Base-by-base conservation (phyloP, 306 rosid species). In the Leucaena leucocephala region DNA sequence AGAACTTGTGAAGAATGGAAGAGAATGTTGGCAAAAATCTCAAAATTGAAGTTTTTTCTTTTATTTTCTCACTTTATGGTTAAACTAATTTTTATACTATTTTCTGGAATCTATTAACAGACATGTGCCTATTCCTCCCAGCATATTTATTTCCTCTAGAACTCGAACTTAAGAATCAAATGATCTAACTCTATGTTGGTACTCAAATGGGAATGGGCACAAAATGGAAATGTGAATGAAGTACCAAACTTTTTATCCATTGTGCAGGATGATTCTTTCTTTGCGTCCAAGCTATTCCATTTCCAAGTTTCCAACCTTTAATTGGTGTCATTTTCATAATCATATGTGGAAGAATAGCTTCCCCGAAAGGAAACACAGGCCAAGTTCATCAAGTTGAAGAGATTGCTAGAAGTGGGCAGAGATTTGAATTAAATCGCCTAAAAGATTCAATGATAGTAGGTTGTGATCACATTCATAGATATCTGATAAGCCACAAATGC, bases 221-320 rank as follows among this genome's bases (percentile, higher is more conserved):
- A 33, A 33, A 61, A 12, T 12, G 17, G 39, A 61, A 61, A 12
- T 61, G 67, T 2, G 34, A 33, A 61, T 33, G 67, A 61, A 61
- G 17, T 5, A 13, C 67, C 40, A 61, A 14, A 61, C 67, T 11
- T 27, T 59, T 11, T 70, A 27, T 15, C 9, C 44, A 27, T 48
- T 27, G 27, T 15, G 44, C 42, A 9, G 1, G 59, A 71, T 17
- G 74, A 52, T 77, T 67, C 19, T 77, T 67, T 39, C 76, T 68
- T 55, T 68, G 21, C 68, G 36, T 54, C 59, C 68, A 77, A 68
- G 81, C 9, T 33, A 68, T 54, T 77, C 75, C 52, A 52, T 21
- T 52, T 13, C 10, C 45, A 43, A 15, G 10, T 66, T 17, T 39
- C 8, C 27, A 39, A 61, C n/a, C 59, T 55, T 55, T 55, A 3